Base-by-base conservation (phyloP, 495 filamentous ascomycete genomes). In the Penicillium soppii region DNA sequence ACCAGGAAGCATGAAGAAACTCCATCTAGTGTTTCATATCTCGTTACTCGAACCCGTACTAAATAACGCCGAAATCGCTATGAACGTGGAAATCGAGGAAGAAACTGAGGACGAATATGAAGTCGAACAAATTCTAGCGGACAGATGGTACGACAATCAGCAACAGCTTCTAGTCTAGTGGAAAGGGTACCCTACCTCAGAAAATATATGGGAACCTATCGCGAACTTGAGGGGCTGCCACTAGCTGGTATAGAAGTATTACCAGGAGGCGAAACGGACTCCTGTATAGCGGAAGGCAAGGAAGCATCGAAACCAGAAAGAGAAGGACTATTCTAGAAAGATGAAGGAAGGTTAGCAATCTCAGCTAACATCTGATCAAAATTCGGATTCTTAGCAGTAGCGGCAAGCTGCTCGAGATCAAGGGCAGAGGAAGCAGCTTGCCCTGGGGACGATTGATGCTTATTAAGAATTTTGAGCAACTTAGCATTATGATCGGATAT, bases 161-260 rank as follows among this genome's bases (percentile, higher is more conserved):
- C 35, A 41, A 6, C 16, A 52, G 27, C 43, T 43, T 10, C 40
- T 53, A 16, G 21, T 53, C 9, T 39, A 53, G 40, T 53, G 19
- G 50, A 33, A 46, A 17, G 13, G 50, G 2, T 53, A 53, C 12
- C 5, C 20, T 53, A 53, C 25, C 42, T 53, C 23, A 25, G 49
- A 51, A 43, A 51, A 51, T 19, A 51, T n/a, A 17, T 51, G 20
- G 48, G 49, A 52, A 52, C 40, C 50, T 53, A 53, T 53, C 13
- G 12, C 36, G 33, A 39, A 53, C n/a, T 17, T 53, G 22, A 35
- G 12, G 12, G 25, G 20, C 35, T 53, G 26, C 19, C 26, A 38
- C 23, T 32, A 47, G 43, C 33, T 53, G 26, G 42, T 53, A 46
- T 17, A 20, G 44, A 15, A 47, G 19, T 53, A 37, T 26, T 22